Evolutionary conservation across 2,329 filamentous ascomycete genomes (phyloP).

Genomic region (Diplodia mutila): DNA sequence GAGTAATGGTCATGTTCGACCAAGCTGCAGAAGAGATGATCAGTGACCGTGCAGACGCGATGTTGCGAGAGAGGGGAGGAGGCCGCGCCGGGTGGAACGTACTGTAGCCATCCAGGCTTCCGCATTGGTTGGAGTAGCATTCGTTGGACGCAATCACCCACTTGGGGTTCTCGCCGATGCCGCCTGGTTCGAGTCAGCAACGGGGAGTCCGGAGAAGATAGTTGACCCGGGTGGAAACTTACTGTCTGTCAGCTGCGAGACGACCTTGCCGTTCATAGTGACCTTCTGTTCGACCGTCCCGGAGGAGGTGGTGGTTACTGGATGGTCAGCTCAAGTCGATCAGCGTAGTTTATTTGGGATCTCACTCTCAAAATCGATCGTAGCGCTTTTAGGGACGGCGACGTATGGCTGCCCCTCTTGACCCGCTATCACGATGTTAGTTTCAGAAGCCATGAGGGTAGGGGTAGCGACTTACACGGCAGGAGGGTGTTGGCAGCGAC

Average conservation of each 20-base stretch:
- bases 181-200: neutral
- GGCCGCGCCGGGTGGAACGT: neutral
- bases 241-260: neutral
- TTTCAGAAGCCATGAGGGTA: neutral
- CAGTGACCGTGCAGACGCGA: too few species aligned
- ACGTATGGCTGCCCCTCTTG: neutral
- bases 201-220: neutral
- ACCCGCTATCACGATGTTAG: neutral
- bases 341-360: neutral
- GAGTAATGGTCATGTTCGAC: slow-evolving; percentile 18
- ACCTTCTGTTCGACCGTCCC: neutral
- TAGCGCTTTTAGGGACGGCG: neutral
- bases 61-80: neutral
- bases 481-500: slow-evolving; percentile 21
- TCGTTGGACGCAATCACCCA: slow-evolving; percentile 30
- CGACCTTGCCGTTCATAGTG: neutral
- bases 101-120: slow-evolving; percentile 16
- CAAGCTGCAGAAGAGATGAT: neutral
- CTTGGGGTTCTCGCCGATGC: slow-evolving; percentile 7
- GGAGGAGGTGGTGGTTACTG: neutral
- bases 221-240: neutral
- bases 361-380: slow-evolving; percentile 4
- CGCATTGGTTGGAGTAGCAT: slow-evolving; percentile 19
- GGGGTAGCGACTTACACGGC: neutral
- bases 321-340: neutral